Evolutionary conservation across 768 basidiomycete species (phyloP).

Genomic region (Calocera cornea): DNA sequence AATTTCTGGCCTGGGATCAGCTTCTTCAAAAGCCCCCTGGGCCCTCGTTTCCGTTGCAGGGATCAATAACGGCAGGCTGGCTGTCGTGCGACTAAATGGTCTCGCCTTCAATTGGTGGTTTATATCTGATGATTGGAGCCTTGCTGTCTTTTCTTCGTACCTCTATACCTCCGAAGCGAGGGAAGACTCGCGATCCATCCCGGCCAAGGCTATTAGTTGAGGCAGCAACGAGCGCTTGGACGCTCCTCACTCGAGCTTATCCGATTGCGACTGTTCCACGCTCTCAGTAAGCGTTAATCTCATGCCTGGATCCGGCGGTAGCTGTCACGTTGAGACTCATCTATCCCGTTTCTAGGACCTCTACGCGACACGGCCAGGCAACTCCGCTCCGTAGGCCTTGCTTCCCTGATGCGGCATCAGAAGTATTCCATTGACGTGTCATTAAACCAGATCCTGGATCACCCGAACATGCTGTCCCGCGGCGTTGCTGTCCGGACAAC

Average conservation of each 20-base stretch:
- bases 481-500: background rate
- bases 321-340: too few species aligned
- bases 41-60: too few species aligned
- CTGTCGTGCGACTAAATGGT: too few species aligned
- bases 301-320: background rate
- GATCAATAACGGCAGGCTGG: too few species aligned
- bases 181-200: too few species aligned
- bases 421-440: background rate
- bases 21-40: too few species aligned
- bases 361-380: background rate
- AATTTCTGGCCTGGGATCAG: too few species aligned
- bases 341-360: background rate
- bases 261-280: background rate
- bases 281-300: background rate
- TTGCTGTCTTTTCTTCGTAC: too few species aligned
- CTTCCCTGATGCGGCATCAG: background rate
- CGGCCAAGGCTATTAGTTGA: background rate
- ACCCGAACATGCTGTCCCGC: background rate
- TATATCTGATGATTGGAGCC: too few species aligned
- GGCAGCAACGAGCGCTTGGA: background rate
- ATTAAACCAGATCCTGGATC: background rate
- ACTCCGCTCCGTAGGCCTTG: background rate
- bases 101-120: too few species aligned
- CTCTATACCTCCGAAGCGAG: too few species aligned
- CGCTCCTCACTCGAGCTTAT: background rate